These are phyloP conservation scores for Primulina huaijiensis DNA, from an alignment of 257 asterid genomes.

Conservation along the genomic window DNA sequence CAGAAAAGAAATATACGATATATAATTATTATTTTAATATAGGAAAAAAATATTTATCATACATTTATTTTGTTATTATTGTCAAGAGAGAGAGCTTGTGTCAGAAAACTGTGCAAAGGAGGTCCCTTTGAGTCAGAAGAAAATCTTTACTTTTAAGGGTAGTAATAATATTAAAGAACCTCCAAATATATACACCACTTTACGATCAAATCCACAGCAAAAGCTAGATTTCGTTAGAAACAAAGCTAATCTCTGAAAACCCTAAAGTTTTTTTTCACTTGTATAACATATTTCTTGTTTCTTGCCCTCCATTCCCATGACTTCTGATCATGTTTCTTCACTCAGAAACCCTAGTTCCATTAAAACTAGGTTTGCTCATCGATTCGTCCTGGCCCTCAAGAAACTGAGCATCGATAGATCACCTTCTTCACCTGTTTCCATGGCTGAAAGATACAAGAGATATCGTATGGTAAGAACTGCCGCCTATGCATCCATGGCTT, in stretches of 20 bases:
- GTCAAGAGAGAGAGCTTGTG: constrained; percentile 51
- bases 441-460: constrained; percentile 24
- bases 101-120: constrained; percentile 38
- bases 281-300: no score
- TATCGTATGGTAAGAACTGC: constrained; percentile 46
- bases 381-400: constrained; percentile 51
- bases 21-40: no score
- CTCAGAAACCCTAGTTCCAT: constrained; percentile 36
- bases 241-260: constrained; percentile 26
- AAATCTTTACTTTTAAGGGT: constrained; percentile 37
- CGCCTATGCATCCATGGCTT: constrained; percentile 69
- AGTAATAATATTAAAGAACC: background rate
- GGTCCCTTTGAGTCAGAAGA: constrained; percentile 75
- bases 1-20: no score
- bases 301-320: constrained; percentile 22
- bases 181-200: background rate
- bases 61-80: constrained; percentile 15
- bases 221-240: constrained; percentile 8
- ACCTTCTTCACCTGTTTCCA: background rate
- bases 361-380: constrained; percentile 43
- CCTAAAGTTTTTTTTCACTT: constrained; percentile 28
- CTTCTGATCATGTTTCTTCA: background rate
- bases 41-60: background rate
- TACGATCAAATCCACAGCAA: background rate
- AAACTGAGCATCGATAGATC: constrained; percentile 30